Conservation (phyloP, 1,139 yeast species). For the Tardiomyces blankii region DNA sequence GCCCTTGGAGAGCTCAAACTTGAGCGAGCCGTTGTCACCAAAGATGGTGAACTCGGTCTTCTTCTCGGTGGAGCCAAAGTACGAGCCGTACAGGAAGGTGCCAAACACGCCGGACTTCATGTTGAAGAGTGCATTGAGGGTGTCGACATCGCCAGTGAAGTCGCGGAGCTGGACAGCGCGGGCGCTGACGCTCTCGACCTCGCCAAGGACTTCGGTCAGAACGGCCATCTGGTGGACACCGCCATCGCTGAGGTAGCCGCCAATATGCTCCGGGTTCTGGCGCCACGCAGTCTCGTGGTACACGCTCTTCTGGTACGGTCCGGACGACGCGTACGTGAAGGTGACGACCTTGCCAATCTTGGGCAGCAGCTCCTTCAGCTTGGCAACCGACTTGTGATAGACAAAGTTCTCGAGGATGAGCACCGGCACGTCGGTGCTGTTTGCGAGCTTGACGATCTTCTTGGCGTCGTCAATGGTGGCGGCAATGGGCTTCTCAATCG, state of each 20-base stretch:
- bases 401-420: conserved; percentile 80
- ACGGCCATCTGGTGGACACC: conserved; percentile 92
- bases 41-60: conserved; percentile 52
- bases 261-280: conserved; percentile 77
- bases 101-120: conserved; percentile 64
- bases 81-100: conserved; percentile 79
- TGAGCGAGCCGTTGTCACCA: conserved; percentile 68
- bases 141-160: conserved; percentile 72
- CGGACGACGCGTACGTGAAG: conserved; percentile 73
- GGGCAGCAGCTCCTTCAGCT: conserved; percentile 45
- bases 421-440: conserved; percentile 51
- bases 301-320: conserved; percentile 60
- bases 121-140: conserved; percentile 57
- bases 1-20: conserved; percentile 48
- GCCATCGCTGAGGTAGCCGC: conserved; percentile 86
- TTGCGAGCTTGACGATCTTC: conserved; percentile 59
- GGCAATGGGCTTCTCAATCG: conserved; percentile 86
- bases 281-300: conserved; percentile 67
- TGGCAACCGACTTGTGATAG: conserved; percentile 45
- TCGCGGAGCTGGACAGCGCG: conserved; percentile 64
- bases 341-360: conserved; percentile 68
- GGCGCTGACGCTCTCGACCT: conserved; percentile 56
- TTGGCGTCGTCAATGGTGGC: conserved; percentile 71
- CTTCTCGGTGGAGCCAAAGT: conserved; percentile 79
- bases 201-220: conserved; percentile 73